Conservation (phyloP, 305 asterid genomes). For the Petunia hybrid region DNA sequence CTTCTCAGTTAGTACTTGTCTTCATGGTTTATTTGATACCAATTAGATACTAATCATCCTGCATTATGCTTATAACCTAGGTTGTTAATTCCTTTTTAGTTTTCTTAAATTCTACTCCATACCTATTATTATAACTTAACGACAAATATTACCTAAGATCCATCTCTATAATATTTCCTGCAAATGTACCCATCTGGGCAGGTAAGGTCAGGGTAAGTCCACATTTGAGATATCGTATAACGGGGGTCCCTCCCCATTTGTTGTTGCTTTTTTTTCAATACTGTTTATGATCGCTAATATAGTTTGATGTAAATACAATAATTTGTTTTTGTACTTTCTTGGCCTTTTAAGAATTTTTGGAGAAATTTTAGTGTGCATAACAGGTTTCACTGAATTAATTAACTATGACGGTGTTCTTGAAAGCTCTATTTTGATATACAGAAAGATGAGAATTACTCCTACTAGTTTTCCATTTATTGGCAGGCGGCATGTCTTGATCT, state of each 20-base stretch:
- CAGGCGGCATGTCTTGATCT: too few relatives aligned
- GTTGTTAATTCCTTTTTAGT: slow-evolving; percentile 4
- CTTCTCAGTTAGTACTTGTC: slow-evolving; percentile 25
- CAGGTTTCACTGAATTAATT: too few relatives aligned
- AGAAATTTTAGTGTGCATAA: neutral
- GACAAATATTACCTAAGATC: neutral
- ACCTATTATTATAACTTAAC: neutral
- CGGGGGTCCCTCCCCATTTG: neutral
- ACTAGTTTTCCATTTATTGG: too few relatives aligned
- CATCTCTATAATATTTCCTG: neutral
- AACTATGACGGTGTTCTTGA: too few relatives aligned
- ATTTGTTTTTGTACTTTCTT: too few relatives aligned
- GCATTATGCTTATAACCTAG: neutral
- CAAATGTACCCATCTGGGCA: slow-evolving; percentile 8
- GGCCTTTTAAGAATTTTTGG: neutral
- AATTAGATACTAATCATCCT: slow-evolving; percentile 10
- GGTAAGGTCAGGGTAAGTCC: neutral
- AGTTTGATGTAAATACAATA: neutral
- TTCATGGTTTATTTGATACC: neutral
- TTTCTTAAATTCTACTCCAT: neutral
- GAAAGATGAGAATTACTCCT: too few relatives aligned
- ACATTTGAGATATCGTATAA: neutral
- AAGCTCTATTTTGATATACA: too few relatives aligned
- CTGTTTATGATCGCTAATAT: neutral
- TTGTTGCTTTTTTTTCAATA: too few relatives aligned